These are phyloP conservation scores for Leucocoprinus birnbaumii DNA, from an alignment of 768 basidiomycete species.

Conservation along the genomic window DNA sequence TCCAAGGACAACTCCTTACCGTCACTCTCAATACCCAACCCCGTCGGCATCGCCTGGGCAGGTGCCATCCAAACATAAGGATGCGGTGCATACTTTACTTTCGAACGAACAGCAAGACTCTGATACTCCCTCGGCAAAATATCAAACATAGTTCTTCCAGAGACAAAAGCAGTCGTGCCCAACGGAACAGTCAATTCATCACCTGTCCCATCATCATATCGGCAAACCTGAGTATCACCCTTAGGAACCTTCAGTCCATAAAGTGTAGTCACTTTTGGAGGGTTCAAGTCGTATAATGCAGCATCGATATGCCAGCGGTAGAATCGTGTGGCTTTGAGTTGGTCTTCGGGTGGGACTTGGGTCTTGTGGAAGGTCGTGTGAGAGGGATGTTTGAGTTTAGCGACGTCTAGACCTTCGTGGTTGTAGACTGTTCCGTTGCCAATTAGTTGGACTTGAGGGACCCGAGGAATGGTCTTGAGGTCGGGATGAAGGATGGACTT, in stretches of 20 bases:
- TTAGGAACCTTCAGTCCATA: constrained; percentile 71
- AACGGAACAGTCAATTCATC: constrained; percentile 79
- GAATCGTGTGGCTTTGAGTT: constrained; percentile 74
- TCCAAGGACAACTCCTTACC: constrained; percentile 59
- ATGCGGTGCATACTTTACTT: constrained; percentile 77
- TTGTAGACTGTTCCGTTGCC: constrained; percentile 79
- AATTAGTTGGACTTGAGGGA: constrained; percentile 87
- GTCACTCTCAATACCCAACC: constrained; percentile 77
- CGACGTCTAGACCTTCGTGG: constrained; percentile 77
- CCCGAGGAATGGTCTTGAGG: constrained; percentile 82
- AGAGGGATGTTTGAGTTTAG: constrained; percentile 81
- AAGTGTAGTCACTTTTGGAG: constrained; percentile 79
- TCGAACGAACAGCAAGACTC: constrained; percentile 72
- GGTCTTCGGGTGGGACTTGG: constrained; percentile 66
- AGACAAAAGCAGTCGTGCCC: constrained; percentile 82
- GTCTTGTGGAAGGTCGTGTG: constrained; percentile 87
- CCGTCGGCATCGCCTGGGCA: constrained; percentile 68
- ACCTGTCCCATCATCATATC: constrained; percentile 85
- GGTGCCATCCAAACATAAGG: constrained; percentile 89
- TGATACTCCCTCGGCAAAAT: constrained; percentile 67
- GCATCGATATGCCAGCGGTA: constrained; percentile 94
- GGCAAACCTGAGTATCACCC: constrained; percentile 56
- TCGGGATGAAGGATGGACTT: constrained; percentile 84
- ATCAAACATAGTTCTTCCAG: constrained; percentile 81
- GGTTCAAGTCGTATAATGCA: constrained; percentile 69